phyloP scores from a whole-genome alignment of 2,329 filamentous ascomycete genomes.

The Aspergillus texensis region DNA sequence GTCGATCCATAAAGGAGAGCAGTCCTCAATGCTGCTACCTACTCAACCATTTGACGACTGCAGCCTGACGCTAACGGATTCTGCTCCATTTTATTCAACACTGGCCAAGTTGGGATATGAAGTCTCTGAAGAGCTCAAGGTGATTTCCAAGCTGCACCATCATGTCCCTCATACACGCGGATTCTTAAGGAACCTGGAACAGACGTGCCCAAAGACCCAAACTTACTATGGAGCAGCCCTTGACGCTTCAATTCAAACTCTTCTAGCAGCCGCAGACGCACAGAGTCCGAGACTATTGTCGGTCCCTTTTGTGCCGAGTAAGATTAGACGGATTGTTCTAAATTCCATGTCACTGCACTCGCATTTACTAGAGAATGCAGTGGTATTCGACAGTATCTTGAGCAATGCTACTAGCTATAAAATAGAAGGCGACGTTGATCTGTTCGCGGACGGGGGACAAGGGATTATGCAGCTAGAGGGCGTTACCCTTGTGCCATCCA shows the following conservation, averaged over 20 bases:
- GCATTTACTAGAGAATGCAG: too few species aligned
- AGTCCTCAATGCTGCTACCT: background rate
- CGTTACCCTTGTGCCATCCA: background rate
- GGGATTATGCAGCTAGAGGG: background rate
- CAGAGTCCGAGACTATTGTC: background rate
- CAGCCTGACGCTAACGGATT: background rate
- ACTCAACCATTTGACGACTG: background rate
- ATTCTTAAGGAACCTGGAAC: too few species aligned
- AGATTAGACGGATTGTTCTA: background rate
- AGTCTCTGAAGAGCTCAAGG: background rate
- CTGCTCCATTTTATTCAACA: background rate
- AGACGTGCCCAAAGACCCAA: too few species aligned
- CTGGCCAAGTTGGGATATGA: background rate
- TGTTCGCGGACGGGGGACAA: background rate
- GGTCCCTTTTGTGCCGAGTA: background rate
- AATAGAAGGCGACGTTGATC: background rate
- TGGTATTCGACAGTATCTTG: background rate
- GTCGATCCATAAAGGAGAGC: background rate
- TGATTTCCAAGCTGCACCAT: background rate
- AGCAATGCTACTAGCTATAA: background rate
- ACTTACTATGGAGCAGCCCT: background rate
- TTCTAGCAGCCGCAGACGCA: background rate
- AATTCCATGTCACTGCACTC: background rate
- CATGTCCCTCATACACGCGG: background rate
- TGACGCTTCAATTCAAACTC: background rate